phyloP scores from a whole-genome alignment of 805 yeast genomes.

The Saccharomycopsis sp. region DNA sequence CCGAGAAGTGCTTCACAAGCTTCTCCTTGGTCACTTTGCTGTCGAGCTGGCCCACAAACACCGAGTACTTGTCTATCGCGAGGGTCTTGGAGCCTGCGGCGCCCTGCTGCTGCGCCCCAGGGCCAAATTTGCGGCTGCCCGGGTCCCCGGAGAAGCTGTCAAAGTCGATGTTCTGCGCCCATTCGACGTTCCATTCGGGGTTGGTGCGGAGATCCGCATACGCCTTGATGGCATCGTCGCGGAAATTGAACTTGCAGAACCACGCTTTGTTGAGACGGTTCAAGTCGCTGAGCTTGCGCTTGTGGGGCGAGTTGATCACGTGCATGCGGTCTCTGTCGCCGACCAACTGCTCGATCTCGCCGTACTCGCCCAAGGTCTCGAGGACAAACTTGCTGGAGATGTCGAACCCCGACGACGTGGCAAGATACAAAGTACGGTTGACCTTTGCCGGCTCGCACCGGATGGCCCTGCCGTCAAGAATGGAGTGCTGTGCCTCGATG shows the following conservation, averaged over 20 bases:
- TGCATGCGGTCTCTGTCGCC: constrained; percentile 31
- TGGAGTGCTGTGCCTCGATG: constrained; percentile 57
- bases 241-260: constrained; percentile 71
- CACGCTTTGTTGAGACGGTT: constrained; percentile 38
- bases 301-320: constrained; percentile 21
- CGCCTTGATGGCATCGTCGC: constrained; percentile 86
- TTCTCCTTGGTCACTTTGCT: constrained; percentile 47
- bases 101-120: constrained; percentile 3
- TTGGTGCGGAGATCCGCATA: constrained; percentile 60
- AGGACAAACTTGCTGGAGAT: constrained; percentile 32
- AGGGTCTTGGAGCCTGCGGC: constrained; percentile 25
- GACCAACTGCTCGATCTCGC: constrained; percentile 67
- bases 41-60: constrained; percentile 75
- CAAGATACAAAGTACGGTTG: constrained; percentile 72
- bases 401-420: constrained; percentile 29
- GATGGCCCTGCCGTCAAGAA: constrained; percentile 65
- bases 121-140: constrained; percentile 13
- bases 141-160: too few relatives aligned
- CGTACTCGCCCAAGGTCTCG: constrained; percentile 44
- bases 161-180: constrained; percentile 80
- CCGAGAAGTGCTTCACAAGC: constrained; percentile 50
- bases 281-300: constrained; percentile 20
- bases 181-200: constrained; percentile 55
- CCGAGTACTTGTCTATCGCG: constrained; percentile 59
- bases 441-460: constrained; percentile 91